A percentile compares a stretch with the other conserved stretches of the same genome.
Evolutionary conservation across 139 green algal genomes (phyloP).

Genomic region (Picochlorum sp.): DNA sequence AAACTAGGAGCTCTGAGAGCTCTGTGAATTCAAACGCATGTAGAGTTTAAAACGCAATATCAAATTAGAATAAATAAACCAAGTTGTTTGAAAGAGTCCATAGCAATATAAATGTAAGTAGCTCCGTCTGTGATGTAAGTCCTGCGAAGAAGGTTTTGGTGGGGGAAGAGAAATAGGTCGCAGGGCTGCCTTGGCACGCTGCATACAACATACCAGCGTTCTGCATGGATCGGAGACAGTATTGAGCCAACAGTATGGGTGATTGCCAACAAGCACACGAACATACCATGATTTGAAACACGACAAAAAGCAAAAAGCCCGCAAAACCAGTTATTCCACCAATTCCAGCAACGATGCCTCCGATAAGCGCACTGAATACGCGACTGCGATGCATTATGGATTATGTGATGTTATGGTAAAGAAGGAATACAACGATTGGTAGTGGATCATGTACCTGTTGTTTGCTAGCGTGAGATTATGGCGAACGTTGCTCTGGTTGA

Average conservation of each 20-base stretch:
- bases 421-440: neutral
- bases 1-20: slow-evolving; percentile 58
- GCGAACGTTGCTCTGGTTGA: neutral
- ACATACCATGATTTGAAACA: slow-evolving; percentile 22
- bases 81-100: slow-evolving; percentile 45
- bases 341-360: slow-evolving; percentile 29
- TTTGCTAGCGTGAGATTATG: slow-evolving; percentile 1
- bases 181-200: too few species aligned
- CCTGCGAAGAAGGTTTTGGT: slow-evolving; percentile 27
- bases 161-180: slow-evolving; percentile 1
- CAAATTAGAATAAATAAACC: slow-evolving; percentile 35
- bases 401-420: neutral
- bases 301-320: slow-evolving; percentile 36
- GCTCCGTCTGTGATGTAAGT: slow-evolving; percentile 29
- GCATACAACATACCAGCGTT: too few species aligned
- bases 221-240: neutral
- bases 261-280: neutral
- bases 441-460: neutral
- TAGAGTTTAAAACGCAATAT: too few species aligned
- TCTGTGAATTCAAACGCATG: slow-evolving; percentile 25
- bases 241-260: slow-evolving; percentile 9
- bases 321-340: slow-evolving; percentile 35
- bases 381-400: slow-evolving; percentile 15
- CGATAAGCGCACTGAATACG: slow-evolving; percentile 32
- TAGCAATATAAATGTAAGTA: slow-evolving; percentile 49